Conservation (phyloP, 2,329 filamentous ascomycete genomes). For the Drechmeria coniospora region DNA sequence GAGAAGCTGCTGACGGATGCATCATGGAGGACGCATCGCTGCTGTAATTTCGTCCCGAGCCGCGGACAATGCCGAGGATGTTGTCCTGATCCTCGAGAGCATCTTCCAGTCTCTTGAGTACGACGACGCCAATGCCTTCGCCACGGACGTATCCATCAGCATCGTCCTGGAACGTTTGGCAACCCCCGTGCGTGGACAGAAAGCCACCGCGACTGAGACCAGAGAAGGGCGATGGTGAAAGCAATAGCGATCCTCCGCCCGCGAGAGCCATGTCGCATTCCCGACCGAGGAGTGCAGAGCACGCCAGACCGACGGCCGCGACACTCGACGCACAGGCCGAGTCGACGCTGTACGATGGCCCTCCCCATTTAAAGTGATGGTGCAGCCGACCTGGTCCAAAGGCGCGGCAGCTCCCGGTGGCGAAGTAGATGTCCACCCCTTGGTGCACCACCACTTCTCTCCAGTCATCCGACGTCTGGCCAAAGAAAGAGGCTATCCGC, state of each 20-base stretch:
- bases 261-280: constrained; percentile 72
- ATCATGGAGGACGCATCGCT: constrained; percentile 72
- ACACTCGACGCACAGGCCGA: constrained; percentile 67
- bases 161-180: constrained; percentile 66
- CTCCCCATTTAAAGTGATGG: constrained; percentile 65
- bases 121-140: constrained; percentile 57
- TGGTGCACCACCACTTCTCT: constrained; percentile 62
- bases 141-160: constrained; percentile 75
- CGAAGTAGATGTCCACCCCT: constrained; percentile 42
- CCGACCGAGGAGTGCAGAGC: constrained; percentile 51
- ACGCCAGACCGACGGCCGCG: constrained; percentile 54
- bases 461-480: constrained; percentile 65
- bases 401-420: constrained; percentile 33
- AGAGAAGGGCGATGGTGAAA: constrained; percentile 59
- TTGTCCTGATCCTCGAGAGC: constrained; percentile 63
- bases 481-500: constrained; percentile 59
- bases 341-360: constrained; percentile 47
- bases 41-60: constrained; percentile 65
- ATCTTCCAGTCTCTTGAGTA: constrained; percentile 68
- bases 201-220: constrained; percentile 65
- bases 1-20: constrained; percentile 62
- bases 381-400: constrained; percentile 50
- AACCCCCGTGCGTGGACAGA: constrained; percentile 38
- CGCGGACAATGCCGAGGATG: constrained; percentile 62
- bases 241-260: constrained; percentile 54